Conservation (phyloP, 805 yeast species). For the Lachancea lanzarotensis region DNA sequence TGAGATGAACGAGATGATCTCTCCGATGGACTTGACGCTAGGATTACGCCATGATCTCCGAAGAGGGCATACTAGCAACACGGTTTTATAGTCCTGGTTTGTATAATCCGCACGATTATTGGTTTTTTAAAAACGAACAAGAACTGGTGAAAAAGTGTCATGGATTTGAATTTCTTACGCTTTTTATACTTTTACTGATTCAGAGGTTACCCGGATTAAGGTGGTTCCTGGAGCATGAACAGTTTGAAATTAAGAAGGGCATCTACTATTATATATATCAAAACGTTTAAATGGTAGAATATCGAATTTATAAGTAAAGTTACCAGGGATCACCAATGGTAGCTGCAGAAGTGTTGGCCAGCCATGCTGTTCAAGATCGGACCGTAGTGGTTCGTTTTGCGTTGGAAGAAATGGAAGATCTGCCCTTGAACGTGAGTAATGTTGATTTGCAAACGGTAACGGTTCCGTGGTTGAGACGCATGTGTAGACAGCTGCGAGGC, state of each 20-base stretch:
- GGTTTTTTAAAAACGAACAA: constrained; percentile 4
- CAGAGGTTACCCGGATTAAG: background rate
- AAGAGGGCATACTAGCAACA: constrained; percentile 50
- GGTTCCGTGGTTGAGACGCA: constrained; percentile 25
- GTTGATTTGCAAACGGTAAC: constrained; percentile 18
- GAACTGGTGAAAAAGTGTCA: background rate
- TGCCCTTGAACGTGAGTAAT: constrained; percentile 23
- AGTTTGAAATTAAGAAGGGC: too few species aligned
- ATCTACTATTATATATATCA: too few species aligned
- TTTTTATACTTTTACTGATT: background rate
- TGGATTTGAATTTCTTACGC: background rate
- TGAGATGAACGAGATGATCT: constrained; percentile 61
- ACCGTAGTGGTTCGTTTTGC: constrained; percentile 26
- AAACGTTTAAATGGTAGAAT: too few species aligned
- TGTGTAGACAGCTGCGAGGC: constrained; percentile 23
- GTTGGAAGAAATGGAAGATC: constrained; percentile 24
- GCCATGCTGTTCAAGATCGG: constrained; percentile 3
- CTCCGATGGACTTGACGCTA: constrained; percentile 71
- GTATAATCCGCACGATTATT: constrained; percentile 51
- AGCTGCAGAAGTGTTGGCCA: background rate
- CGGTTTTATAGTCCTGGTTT: constrained; percentile 65
- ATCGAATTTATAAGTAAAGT: background rate
- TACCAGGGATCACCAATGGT: background rate
- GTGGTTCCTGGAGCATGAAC: too few species aligned
- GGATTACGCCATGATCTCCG: constrained; percentile 31